Evolutionary conservation across 108 stramenopile species (phyloP).

Genomic region (Fragilaria radians): DNA sequence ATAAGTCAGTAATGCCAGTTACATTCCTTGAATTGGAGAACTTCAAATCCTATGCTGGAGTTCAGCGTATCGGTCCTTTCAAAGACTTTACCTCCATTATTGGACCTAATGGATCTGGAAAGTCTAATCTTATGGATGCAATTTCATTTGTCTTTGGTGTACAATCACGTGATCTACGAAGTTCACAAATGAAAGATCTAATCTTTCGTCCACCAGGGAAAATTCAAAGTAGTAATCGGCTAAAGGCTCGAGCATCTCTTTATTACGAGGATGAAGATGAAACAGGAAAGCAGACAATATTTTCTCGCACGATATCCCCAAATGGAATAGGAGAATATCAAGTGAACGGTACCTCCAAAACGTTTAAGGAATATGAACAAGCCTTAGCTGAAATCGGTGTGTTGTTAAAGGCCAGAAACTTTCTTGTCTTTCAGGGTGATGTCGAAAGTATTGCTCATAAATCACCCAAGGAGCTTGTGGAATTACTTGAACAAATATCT

Average conservation of each 20-base stretch:
- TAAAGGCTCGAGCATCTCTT: constrained; percentile 65
- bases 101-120: constrained; percentile 95
- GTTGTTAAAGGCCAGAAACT: constrained; percentile 96
- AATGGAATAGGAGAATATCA: constrained; percentile 85
- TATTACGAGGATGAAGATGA: constrained; percentile 55
- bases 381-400: constrained; percentile 89
- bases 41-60: constrained; percentile 98
- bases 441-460: constrained; percentile 94
- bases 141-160: constrained; percentile 97
- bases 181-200: constrained; percentile 88
- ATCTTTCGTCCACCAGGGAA: constrained; percentile 79
- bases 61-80: constrained; percentile 93
- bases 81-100: constrained; percentile 92
- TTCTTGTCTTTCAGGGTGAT: constrained; percentile 99
- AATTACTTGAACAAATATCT: constrained; percentile 92
- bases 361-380: constrained; percentile 82
- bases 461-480: constrained; percentile 87
- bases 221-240: constrained; percentile 15
- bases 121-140: constrained; percentile 89
- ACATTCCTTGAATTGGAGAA: constrained; percentile 93
- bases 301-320: constrained; percentile 77
- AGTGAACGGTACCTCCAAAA: constrained; percentile 65
- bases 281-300: constrained; percentile 28
- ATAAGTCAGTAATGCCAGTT: constrained; percentile 70
- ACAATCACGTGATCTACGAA: constrained; percentile 90